A percentile compares a stretch with the other conserved stretches of the same genome.
Conservation (phyloP, 2,329 filamentous ascomycete species). For the Exophiala oligosperma region DNA sequence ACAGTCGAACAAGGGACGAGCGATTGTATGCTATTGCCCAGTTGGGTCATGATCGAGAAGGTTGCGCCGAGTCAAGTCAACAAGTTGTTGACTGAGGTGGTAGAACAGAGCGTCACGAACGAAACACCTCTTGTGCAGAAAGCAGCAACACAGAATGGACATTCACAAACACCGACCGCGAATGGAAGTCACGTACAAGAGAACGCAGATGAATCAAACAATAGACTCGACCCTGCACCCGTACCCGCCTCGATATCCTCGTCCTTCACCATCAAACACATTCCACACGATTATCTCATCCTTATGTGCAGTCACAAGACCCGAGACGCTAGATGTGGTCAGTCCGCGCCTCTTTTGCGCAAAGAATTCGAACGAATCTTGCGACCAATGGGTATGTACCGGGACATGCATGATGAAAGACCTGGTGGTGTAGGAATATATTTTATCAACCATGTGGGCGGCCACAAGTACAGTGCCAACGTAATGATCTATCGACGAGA, state of each 20-base stretch:
- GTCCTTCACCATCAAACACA: slow-evolving; percentile 51
- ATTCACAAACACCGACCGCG: background rate
- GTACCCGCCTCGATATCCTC: slow-evolving; percentile 11
- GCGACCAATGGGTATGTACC: slow-evolving; percentile 77
- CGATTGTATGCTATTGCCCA: slow-evolving; percentile 27
- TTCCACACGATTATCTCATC: slow-evolving; percentile 77
- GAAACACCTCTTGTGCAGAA: slow-evolving; percentile 8
- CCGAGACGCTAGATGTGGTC: slow-evolving; percentile 86
- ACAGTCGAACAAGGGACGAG: slow-evolving; percentile 17
- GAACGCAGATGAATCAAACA: background rate
- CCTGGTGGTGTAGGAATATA: slow-evolving; percentile 84
- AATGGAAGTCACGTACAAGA: background rate
- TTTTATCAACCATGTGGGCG: slow-evolving; percentile 93
- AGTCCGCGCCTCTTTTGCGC: slow-evolving; percentile 84
- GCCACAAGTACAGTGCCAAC: slow-evolving; percentile 95
- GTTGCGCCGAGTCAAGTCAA: slow-evolving; percentile 24
- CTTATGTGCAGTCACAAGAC: slow-evolving; percentile 87
- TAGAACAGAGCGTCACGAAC: slow-evolving; percentile 23
- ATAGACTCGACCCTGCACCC: slow-evolving; percentile 10
- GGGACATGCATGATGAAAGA: slow-evolving; percentile 83
- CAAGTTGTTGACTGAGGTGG: slow-evolving; percentile 23
- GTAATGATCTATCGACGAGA: slow-evolving; percentile 82
- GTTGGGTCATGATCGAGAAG: slow-evolving; percentile 27
- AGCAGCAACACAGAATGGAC: background rate
- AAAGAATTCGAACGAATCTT: slow-evolving; percentile 89